These are phyloP conservation scores for Heritiera fomes DNA, from an alignment of 345 rosid species.

Conservation along the genomic window DNA sequence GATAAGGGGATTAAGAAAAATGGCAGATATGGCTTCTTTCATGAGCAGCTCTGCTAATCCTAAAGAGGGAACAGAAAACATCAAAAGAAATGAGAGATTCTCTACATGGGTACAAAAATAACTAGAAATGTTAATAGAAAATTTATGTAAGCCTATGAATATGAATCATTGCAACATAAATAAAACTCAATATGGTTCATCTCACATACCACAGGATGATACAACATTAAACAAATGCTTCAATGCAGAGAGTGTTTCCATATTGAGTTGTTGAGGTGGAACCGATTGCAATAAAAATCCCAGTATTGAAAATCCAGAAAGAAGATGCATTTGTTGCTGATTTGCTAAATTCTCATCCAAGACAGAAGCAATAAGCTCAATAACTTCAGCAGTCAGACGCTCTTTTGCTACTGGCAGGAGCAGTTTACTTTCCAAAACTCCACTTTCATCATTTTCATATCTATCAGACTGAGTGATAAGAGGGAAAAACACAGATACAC, in stretches of 20 bases:
- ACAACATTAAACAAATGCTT: slow-evolving; percentile 76
- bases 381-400: slow-evolving; percentile 88
- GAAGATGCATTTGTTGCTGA: slow-evolving; percentile 93
- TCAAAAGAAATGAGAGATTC: slow-evolving; percentile 14
- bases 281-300: slow-evolving; percentile 91
- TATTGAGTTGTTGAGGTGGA: slow-evolving; percentile 83
- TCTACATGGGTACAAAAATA: neutral
- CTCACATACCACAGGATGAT: slow-evolving; percentile 69
- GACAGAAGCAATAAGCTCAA: slow-evolving; percentile 93
- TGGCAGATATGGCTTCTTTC: slow-evolving; percentile 76
- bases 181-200: slow-evolving; percentile 12
- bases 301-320: slow-evolving; percentile 83
- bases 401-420: slow-evolving; percentile 65
- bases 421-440: slow-evolving; percentile 46
- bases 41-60: slow-evolving; percentile 81
- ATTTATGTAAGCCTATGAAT: slow-evolving; percentile 5
- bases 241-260: slow-evolving; percentile 88
- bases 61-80: slow-evolving; percentile 29
- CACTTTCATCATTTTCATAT: slow-evolving; percentile 64
- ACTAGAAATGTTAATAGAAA: neutral
- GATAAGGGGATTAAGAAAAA: slow-evolving; percentile 87
- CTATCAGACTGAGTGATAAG: slow-evolving; percentile 81
- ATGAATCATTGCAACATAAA: neutral
- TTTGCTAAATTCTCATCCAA: slow-evolving; percentile 89
- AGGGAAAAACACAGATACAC: slow-evolving; percentile 94